Percentiles rank a stretch among this genome's conserved stretches.
phyloP scores from a whole-genome alignment of 1,139 yeast species.

The Candida buenavistaensis region DNA sequence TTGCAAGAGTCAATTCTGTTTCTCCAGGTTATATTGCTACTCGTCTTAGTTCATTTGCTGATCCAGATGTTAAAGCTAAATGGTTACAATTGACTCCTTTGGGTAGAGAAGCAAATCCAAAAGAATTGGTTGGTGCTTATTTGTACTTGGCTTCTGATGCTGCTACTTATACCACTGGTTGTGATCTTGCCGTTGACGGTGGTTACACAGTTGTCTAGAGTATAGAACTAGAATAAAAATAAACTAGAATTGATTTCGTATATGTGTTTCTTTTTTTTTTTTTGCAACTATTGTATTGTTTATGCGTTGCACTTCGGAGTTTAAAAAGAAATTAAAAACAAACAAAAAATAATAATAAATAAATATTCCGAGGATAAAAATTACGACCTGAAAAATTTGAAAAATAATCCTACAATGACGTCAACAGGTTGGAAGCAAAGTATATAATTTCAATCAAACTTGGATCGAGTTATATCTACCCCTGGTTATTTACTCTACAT shows the following conservation, averaged over 20 bases:
- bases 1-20: constrained; percentile 53
- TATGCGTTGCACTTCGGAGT: too few relatives aligned
- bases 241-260: neutral
- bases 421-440: too few relatives aligned
- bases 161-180: constrained; percentile 53
- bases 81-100: constrained; percentile 49
- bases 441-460: too few relatives aligned
- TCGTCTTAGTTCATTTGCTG: constrained; percentile 45
- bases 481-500: too few relatives aligned
- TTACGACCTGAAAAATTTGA: too few relatives aligned
- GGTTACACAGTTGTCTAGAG: constrained; percentile 52
- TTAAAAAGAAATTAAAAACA: too few relatives aligned
- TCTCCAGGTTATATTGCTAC: constrained; percentile 60
- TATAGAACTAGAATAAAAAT: neutral
- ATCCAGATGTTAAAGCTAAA: constrained; percentile 29
- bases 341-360: too few relatives aligned
- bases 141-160: constrained; percentile 53
- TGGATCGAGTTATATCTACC: too few relatives aligned
- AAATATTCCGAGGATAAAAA: too few relatives aligned
- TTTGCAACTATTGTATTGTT: too few relatives aligned
- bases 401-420: too few relatives aligned
- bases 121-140: constrained; percentile 56
- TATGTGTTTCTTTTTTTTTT: neutral
- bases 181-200: constrained; percentile 55
- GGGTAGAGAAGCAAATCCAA: constrained; percentile 52